Evolutionary conservation across 2,329 filamentous ascomycete species (phyloP), one percentile per base, ranked within the genome.

Genomic region (Mycogone perniciosa): DNA sequence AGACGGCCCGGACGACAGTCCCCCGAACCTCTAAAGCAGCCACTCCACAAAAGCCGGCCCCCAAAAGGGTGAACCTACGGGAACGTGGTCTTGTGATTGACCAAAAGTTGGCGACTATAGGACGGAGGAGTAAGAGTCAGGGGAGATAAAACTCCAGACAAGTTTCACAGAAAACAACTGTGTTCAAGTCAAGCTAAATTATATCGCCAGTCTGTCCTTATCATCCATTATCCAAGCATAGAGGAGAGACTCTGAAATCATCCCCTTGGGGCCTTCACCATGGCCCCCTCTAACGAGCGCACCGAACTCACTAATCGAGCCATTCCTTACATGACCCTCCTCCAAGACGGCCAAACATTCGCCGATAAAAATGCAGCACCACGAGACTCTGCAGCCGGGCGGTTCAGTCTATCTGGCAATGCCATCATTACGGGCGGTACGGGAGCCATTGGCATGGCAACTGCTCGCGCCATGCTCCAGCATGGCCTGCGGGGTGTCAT

Each of bases 401-500:
- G 67, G 20, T 71, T 70, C 57, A 51, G 60, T 4, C 53, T 70
- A 31, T 33, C 50, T 0, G 66, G 67, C 13, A 66, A 64, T 35
- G 65, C 59, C 50, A 51, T 62, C 39, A 40, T 62, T n/a, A 77
- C 81, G 10, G 85, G 85, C 4, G 81, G 77, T 8, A 53, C 54
- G 8, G 57, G 57, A n/a, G 52, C 38, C 46, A 56, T 59, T 29
- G 57, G 54, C 29, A 26, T 46, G 11, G 70, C 87, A 0, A 84
- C 80, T 6, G 71, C 84, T 7, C 71, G 74, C 50, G 84, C 84
- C 2, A 74, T 89, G 20, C 80, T 88, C 35, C 83, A 88, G 64
- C 85, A 88, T 60, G 85, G 85, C 6, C 69, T 81, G 2, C 62
- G 69, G 0, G 80, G 78, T 2, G 68, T 87, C 8, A 74, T 74